Percentiles rank a stretch among this genome's conserved stretches.
These are phyloP conservation scores for Coleophoma cylindrospora DNA, from an alignment of 2,329 filamentous ascomycete genomes.

Conservation along the genomic window DNA sequence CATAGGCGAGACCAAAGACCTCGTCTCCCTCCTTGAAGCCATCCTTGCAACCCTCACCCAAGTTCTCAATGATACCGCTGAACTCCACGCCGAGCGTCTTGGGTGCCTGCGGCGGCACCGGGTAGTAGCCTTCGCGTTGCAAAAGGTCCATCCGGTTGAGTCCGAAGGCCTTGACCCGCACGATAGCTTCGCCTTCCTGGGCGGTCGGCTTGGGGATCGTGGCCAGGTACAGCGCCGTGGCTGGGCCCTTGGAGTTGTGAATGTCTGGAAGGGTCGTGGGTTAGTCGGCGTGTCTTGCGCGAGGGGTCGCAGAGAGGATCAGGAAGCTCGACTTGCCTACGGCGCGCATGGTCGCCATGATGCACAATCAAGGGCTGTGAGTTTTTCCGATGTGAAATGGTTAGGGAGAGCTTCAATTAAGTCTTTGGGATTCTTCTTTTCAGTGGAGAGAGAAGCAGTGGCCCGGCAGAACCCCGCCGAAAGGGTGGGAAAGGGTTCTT, in stretches of 20 bases:
- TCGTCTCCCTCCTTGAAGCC: slow-evolving; percentile 69
- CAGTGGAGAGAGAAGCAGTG: neutral
- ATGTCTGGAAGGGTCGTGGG: slow-evolving; percentile 31
- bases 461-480: neutral
- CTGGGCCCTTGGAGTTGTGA: slow-evolving; percentile 49
- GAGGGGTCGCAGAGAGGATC: neutral
- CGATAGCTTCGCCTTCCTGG: slow-evolving; percentile 64
- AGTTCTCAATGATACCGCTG: slow-evolving; percentile 59
- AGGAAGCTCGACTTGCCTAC: slow-evolving; percentile 15
- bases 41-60: slow-evolving; percentile 41
- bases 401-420: neutral
- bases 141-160: slow-evolving; percentile 83
- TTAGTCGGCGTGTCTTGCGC: neutral
- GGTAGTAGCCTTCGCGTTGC: slow-evolving; percentile 70
- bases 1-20: slow-evolving; percentile 87
- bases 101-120: slow-evolving; percentile 65
- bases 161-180: slow-evolving; percentile 77
- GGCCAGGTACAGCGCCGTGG: slow-evolving; percentile 56
- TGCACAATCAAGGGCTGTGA: too few relatives aligned
- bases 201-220: slow-evolving; percentile 45
- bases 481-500: neutral
- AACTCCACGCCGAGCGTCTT: slow-evolving; percentile 74
- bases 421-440: neutral
- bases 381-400: neutral
- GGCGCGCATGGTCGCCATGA: slow-evolving; percentile 20